Evolutionary conservation across 192 early-diverging fungal genomes (phyloP), one percentile per base, ranked within the genome.

Genomic region (Phlyctochytrium planicorne): DNA sequence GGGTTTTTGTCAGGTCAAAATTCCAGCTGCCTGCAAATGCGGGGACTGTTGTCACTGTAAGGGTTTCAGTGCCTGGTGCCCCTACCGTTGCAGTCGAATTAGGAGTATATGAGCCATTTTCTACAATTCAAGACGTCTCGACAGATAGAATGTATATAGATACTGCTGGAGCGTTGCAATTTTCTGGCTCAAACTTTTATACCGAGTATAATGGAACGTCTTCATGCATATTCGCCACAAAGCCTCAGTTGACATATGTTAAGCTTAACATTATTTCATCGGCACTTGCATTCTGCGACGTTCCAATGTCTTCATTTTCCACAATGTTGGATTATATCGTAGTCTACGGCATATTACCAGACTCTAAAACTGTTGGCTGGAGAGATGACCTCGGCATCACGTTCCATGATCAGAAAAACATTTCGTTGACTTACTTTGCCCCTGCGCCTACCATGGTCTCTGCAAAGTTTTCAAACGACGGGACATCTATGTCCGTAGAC

Each of bases 331-430:
- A 56, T 32, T 16, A 56, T 20, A 56, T 56, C 12, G 33, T 66
- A 4, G n/a, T 33, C 53, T 66, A 66, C 31, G 47, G 53, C 1
- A 24, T 66, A 16, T 53, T 53, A 0, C n/a, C n/a, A n/a, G n/a
- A n/a, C n/a, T n/a, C n/a, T n/a, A 10, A 30, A n/a, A n/a, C 4
- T 29, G 0, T 55, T 20, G 0, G 25, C 1, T 66, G 65, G 65
- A 24, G 65, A 27, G 10, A 10, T 34, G 65, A 66, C 65, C 53
- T 66, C 16, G 1, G 31, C n/a, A 57, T 66, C 56, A 27, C 23
- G 27, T 33, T 10, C 3, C 25, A n/a, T 0, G 23, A 27, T 4
- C 24, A 2, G n/a, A 12, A 50, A 30, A 66, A 66, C 32, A 12
- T 66, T 27, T 31, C 52, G 10, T 12, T 66, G 3, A 56, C 17